These are phyloP conservation scores for Dipteronia sinensis DNA, from an alignment of 345 rosid genomes.

Conservation along the genomic window DNA sequence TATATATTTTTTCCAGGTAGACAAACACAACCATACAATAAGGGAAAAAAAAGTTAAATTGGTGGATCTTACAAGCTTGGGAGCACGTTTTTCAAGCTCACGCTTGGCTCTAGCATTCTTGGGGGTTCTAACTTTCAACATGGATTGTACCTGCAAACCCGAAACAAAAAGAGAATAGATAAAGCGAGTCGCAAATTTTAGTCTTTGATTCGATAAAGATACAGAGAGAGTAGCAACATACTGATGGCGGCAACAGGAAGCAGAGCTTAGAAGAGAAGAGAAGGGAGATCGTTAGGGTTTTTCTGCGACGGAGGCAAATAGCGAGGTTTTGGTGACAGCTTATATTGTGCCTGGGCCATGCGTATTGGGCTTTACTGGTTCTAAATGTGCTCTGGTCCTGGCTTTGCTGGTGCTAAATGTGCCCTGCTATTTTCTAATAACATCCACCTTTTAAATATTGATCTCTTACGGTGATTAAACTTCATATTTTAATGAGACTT, in stretches of 20 bases:
- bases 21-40: slow-evolving; percentile 15
- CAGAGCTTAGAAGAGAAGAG: not conserved
- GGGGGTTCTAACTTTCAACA: slow-evolving; percentile 63
- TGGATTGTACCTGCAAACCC: slow-evolving; percentile 30
- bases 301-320: no score
- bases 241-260: not conserved
- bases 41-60: not conserved
- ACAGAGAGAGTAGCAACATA: not conserved
- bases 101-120: slow-evolving; percentile 55
- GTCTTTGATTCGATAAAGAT: not conserved
- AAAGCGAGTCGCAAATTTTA: not conserved
- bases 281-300: no score
- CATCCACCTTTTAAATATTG: no score
- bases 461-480: no score
- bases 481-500: no score
- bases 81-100: slow-evolving; percentile 78
- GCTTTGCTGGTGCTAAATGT: not conserved
- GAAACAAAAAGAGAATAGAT: not conserved
- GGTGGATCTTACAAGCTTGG: slow-evolving; percentile 57
- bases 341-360: not conserved
- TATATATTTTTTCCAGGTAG: slow-evolving; percentile 2
- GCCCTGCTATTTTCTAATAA: not conserved
- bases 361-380: not conserved
- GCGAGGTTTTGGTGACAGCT: not conserved
- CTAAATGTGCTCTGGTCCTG: not conserved